These are phyloP conservation scores for Lomentospora prolificans DNA, from an alignment of 2,329 filamentous ascomycete species.

Conservation along the genomic window DNA sequence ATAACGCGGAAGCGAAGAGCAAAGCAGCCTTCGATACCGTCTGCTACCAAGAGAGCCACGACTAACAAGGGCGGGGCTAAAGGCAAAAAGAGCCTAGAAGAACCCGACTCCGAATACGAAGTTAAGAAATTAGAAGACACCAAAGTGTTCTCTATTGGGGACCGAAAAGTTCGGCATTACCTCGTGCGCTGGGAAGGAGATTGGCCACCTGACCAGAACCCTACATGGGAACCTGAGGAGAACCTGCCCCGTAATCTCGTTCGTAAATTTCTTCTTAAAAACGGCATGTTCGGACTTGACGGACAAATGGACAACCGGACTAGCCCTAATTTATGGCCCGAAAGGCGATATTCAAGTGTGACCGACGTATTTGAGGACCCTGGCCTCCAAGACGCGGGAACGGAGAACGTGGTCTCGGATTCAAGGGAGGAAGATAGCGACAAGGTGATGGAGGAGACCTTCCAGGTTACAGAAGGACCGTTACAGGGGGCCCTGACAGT, in stretches of 20 bases:
- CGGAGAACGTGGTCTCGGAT: no score
- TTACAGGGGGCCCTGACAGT: neutral
- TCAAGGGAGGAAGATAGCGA: neutral
- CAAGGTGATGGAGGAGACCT: slow-evolving; percentile 5
- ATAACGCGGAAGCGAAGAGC: neutral
- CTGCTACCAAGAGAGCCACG: neutral
- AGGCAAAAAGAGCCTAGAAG: no score
- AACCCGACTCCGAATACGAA: neutral
- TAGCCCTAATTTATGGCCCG: neutral
- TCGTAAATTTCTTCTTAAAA: slow-evolving; percentile 2
- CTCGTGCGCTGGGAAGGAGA: slow-evolving; percentile 46
- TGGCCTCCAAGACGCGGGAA: neutral
- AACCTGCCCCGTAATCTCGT: slow-evolving; percentile 27
- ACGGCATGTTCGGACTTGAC: neutral
- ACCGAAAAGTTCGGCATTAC: slow-evolving; percentile 31
- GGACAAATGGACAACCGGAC: neutral
- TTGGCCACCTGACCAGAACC: slow-evolving; percentile 46
- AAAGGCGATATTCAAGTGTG: slow-evolving; percentile 7
- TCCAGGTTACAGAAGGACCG: slow-evolving; percentile 3
- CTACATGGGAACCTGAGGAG: slow-evolving; percentile 47
- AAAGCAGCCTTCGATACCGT: neutral
- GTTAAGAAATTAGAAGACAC: slow-evolving; percentile 1
- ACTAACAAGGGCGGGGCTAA: neutral
- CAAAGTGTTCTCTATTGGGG: neutral
- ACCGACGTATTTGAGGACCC: slow-evolving; percentile 6